Conservation (phyloP, 495 filamentous ascomycete genomes). For the Neurospora intermedia region DNA sequence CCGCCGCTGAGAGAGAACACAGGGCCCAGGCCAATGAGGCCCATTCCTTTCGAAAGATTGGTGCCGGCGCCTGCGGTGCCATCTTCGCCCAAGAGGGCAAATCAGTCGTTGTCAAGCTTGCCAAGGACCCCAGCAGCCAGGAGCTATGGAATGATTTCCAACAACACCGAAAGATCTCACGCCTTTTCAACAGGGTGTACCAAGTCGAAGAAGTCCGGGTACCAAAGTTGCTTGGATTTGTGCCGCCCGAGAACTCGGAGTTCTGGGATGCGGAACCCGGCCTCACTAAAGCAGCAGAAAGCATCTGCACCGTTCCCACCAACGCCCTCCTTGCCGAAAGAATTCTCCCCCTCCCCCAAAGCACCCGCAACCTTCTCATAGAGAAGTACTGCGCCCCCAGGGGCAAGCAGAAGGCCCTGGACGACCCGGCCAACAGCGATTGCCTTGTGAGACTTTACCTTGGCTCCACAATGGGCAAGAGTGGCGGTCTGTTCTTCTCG, state of each 20-base stretch:
- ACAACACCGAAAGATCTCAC: too few relatives aligned
- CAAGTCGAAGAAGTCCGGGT: too few relatives aligned
- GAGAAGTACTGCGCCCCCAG: constrained; percentile 16
- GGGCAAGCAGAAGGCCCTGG: constrained; percentile 2
- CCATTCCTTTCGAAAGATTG: constrained; percentile 2
- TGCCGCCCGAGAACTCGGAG: too few relatives aligned
- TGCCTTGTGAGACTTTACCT: constrained; percentile 22
- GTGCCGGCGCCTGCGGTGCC: constrained; percentile 12
- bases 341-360: constrained; percentile 2
- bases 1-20: too few relatives aligned
- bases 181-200: too few relatives aligned
- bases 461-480: constrained; percentile 8
- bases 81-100: constrained; percentile 2
- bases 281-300: neutral
- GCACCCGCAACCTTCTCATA: constrained; percentile 8
- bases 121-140: neutral
- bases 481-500: constrained; percentile 2
- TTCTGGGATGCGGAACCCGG: too few relatives aligned
- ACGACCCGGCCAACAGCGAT: constrained; percentile 12
- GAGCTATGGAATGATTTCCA: constrained; percentile 10
- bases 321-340: constrained; percentile 1
- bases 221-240: too few relatives aligned
- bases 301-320: constrained; percentile 2
- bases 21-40: neutral
- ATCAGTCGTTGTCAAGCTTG: constrained; percentile 5